phyloP scores from a whole-genome alignment of 805 yeast genomes.

The Spathaspora arborariae region DNA sequence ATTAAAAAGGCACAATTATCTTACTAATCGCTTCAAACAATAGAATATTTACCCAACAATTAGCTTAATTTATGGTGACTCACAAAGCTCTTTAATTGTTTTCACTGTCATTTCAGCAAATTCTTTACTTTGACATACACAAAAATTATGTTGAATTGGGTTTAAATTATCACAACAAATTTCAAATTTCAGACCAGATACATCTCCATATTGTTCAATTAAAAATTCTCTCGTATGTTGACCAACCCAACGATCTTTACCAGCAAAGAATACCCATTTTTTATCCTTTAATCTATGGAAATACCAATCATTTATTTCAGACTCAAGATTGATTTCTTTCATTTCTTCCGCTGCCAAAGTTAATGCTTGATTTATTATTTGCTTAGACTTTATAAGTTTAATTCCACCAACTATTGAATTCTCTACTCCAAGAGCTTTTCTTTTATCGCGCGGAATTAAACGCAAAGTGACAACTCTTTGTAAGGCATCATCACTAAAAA shows the following conservation, averaged over 20 bases:
- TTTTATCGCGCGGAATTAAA: background rate
- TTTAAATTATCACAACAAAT: conserved; percentile 28
- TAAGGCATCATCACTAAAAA: background rate
- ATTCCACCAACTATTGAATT: conserved; percentile 41
- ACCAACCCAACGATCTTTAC: conserved; percentile 65
- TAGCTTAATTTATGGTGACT: background rate
- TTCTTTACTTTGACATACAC: conserved; percentile 51
- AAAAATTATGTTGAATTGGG: conserved; percentile 56
- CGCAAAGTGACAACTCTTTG: conserved; percentile 1
- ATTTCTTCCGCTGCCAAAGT: conserved; percentile 60
- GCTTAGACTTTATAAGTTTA: conserved; percentile 37
- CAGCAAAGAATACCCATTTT: conserved; percentile 58
- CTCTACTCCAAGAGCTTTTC: conserved; percentile 12
- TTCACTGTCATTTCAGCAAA: conserved; percentile 42
- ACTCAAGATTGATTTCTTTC: conserved; percentile 45
- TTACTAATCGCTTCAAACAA: background rate
- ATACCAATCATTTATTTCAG: conserved; percentile 48
- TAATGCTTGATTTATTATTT: conserved; percentile 51
- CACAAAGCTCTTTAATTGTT: conserved; percentile 6
- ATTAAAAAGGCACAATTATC: background rate
- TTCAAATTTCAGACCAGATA: conserved; percentile 23
- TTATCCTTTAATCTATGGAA: conserved; percentile 25
- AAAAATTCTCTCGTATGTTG: conserved; percentile 46
- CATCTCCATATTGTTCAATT: conserved; percentile 31
- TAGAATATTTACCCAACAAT: background rate